phyloP scores from a whole-genome alignment of 2,329 filamentous ascomycete species.

The Cladorrhinum sp. region DNA sequence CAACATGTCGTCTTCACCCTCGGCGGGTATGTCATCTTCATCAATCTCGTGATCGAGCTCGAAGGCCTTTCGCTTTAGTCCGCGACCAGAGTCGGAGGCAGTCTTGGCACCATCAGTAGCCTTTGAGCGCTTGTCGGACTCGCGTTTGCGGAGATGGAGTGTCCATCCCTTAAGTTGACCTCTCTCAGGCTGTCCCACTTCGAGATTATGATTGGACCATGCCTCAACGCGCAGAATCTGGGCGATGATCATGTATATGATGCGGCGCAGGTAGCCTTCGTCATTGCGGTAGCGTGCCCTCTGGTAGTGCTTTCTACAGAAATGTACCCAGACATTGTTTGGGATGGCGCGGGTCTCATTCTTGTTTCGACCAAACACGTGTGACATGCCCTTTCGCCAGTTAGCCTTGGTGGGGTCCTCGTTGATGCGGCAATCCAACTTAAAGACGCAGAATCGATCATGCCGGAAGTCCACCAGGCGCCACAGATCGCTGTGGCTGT shows the following conservation, averaged over 20 bases:
- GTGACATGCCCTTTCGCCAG: conserved; percentile 70
- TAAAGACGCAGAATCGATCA: conserved; percentile 50
- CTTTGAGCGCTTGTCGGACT: conserved; percentile 47
- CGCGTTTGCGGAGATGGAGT: conserved; percentile 62
- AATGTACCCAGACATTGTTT: conserved; percentile 67
- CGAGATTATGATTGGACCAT: conserved; percentile 56
- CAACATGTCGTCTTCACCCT: conserved; percentile 28
- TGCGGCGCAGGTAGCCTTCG: conserved; percentile 57
- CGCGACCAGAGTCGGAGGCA: conserved; percentile 10
- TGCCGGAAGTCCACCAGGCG: neutral
- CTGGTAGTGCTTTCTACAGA: conserved; percentile 82
- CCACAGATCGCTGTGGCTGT: neutral
- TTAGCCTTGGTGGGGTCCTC: conserved; percentile 18
- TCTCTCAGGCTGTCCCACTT: conserved; percentile 27
- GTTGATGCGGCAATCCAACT: conserved; percentile 53
- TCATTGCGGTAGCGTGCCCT: conserved; percentile 67
- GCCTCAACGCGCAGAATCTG: conserved; percentile 61
- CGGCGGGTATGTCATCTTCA: conserved; percentile 34
- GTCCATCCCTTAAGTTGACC: conserved; percentile 58
- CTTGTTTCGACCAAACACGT: conserved; percentile 83
- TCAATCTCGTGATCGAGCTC: conserved; percentile 36
- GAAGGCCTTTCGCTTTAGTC: conserved; percentile 27
- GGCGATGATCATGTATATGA: conserved; percentile 49
- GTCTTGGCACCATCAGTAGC: conserved; percentile 28
- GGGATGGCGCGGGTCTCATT: conserved; percentile 69